Percentiles rank a stretch among this genome's conserved stretches.
Evolutionary conservation across 2,329 filamentous ascomycete species (phyloP).

Genomic region (Monosporascus sp.): DNA sequence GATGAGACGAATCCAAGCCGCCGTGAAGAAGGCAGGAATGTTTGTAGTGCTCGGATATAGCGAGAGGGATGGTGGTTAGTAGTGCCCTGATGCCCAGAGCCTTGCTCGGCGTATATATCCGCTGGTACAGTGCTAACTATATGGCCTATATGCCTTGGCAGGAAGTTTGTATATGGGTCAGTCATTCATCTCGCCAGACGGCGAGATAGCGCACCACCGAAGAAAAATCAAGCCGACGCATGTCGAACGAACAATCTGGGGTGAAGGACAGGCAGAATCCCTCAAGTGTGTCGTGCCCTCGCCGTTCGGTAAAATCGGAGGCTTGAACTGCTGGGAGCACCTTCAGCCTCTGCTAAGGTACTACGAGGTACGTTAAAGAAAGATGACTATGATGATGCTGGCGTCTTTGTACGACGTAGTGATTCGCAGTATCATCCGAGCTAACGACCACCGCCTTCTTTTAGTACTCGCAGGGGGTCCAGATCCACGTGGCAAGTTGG

Average conservation of each 20-base stretch:
- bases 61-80: conserved; percentile 35
- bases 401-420: too few species aligned
- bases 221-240: conserved; percentile 49
- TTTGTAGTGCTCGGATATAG: conserved; percentile 45
- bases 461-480: conserved; percentile 27
- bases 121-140: not conserved
- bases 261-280: conserved; percentile 53
- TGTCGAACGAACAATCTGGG: conserved; percentile 44
- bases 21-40: conserved; percentile 37
- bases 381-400: too few species aligned
- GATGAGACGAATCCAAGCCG: conserved; percentile 36
- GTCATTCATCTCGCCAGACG: conserved; percentile 45
- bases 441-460: too few species aligned
- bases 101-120: too few species aligned
- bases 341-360: conserved; percentile 44
- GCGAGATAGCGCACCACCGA: conserved; percentile 39
- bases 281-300: conserved; percentile 46
- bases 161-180: conserved; percentile 42
- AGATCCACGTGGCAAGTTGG: conserved; percentile 30
- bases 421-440: too few species aligned
- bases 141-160: not conserved
- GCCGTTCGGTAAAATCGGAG: conserved; percentile 46
- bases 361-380: conserved; percentile 15
- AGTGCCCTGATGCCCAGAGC: too few species aligned
- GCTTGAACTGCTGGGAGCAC: conserved; percentile 54